Evolutionary conservation across 768 basidiomycete genomes (phyloP), one percentile per base, ranked within the genome.

Genomic region (Rhizopogon vulgaris): DNA sequence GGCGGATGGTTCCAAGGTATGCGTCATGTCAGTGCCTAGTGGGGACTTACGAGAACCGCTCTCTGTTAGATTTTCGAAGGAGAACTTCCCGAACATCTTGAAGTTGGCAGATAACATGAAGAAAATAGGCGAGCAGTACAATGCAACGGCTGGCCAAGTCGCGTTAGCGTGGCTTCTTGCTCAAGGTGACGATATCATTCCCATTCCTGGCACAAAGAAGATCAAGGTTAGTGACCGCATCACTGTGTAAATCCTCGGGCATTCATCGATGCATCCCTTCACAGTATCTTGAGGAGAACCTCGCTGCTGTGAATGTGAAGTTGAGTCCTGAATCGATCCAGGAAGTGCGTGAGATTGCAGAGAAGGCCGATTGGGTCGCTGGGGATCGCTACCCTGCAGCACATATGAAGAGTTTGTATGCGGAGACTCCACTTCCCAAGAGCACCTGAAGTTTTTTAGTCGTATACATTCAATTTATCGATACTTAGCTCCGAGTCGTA

Each of bases 11-110:
- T 3, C 62, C 68, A 4, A 58, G 49, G 64, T 66, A n/a, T 27
- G 46, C 55, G 62, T 61, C 0, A 60, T 63, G 62, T 42, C 69
- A 3, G 56, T 69, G 1, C 60, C 59, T 2, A 62, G 68, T 51
- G 61, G 65, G 12, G 50, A 55, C 14, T 60, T 24, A 67, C 49
- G 41, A 70, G 51, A 63, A 70, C 43, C 66, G 66, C 14, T 43
- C 51, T n/a, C 52, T 4, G 6, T n/a, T 55, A 61, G 64, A 45
- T 73, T 51, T 57, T 69, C 67, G 27, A 59, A 57, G 49, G 73
- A 74, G 53, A 78, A 76, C 59, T 78, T 78, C 60, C 71, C 72
- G 0, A 74, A 69, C 49, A 71, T 77, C 48, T 61, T 76, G 32
- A 68, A 66, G 28, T 43, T 76, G 6, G 69, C 57, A 7, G 69